Evolutionary conservation across 176 grass and related monocot species (phyloP), one percentile per base, ranked within the genome.

Genomic region (Aegilops sharonensis): DNA sequence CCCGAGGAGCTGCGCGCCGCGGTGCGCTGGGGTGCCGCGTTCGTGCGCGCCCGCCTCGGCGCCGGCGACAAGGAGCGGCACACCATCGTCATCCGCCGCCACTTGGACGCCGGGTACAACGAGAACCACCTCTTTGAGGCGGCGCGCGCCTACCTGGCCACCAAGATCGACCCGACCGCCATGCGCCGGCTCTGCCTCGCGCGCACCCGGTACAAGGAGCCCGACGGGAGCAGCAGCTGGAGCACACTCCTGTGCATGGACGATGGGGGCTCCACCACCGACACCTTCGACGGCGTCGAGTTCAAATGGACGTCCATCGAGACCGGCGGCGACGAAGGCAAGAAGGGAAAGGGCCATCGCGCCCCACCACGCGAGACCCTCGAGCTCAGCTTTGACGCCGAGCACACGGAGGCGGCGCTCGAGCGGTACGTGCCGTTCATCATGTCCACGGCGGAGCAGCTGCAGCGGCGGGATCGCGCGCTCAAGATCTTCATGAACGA

Each of bases 401-500:
- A 71, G 31, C 69, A 84, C 81, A 32, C 81, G 35, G 81, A 62
- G 54, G 61, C 3, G 54, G 69, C 35, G 3, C 32, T 84, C 9
- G 68, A 59, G 4, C 13, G 54, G 35, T 84, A 84, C 69, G 68
- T 84, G 81, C 81, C 81, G 1, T 84, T 72, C 81, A 25, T 83
- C 67, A 59, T 72, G 81, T 54, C 48, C 67, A 40, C 67, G 30
- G 81, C 68, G 81, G 81, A 83, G 48, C 32, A 72, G 81, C 65
- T 83, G 32, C 45, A 60, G 50, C 81, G 11, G 67, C 32, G 5
- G 47, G 50, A 72, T 12, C 81, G 81, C 67, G 48, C 34, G 48
- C 81, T 83, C 81, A 83, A 48, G 75, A 89, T 89, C 66, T 89
- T 64, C 81, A 78, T 89, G 75, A 89, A 89, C 81, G 23, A 21